Conservation (phyloP, 2,329 filamentous ascomycete genomes). For the Bipolaris zeicola region DNA sequence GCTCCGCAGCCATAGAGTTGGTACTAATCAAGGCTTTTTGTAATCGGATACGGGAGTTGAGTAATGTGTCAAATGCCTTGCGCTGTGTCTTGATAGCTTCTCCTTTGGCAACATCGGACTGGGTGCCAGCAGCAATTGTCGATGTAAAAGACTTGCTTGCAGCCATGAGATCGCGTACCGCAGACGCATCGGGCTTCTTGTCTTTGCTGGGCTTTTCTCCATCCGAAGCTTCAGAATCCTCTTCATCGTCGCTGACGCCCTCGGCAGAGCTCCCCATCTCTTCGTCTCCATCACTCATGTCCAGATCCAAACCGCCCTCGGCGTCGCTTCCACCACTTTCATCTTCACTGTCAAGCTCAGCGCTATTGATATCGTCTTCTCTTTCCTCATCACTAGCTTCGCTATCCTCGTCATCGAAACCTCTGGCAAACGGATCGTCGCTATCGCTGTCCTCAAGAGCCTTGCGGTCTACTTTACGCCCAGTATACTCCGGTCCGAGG, state of each 20-base stretch:
- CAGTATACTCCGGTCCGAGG: constrained; percentile 80
- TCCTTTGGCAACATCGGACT: constrained; percentile 83
- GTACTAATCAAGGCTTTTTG: constrained; percentile 87
- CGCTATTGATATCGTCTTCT: constrained; percentile 23
- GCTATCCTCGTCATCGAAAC: constrained; percentile 50
- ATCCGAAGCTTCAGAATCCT: constrained; percentile 39
- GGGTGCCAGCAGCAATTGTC: constrained; percentile 68
- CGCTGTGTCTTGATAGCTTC: constrained; percentile 84
- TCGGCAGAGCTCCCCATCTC: constrained; percentile 55
- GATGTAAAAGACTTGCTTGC: constrained; percentile 67
- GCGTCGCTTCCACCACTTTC: constrained; percentile 43
- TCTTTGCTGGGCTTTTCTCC: constrained; percentile 49
- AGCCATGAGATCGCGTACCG: constrained; percentile 72
- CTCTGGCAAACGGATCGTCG: constrained; percentile 56
- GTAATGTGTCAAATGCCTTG: constrained; percentile 81
- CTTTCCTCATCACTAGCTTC: constrained; percentile 48
- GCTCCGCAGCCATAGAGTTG: constrained; percentile 62
- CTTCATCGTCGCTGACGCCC: constrained; percentile 56
- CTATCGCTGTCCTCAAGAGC: constrained; percentile 62
- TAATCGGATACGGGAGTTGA: constrained; percentile 88
- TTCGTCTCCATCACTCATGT: constrained; percentile 29
- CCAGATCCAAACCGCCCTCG: constrained; percentile 51
- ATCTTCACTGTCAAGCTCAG: constrained; percentile 9
- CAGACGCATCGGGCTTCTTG: constrained; percentile 52
- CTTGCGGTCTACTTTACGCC: constrained; percentile 73